Conservation (phyloP, 768 basidiomycete genomes). For the Leccinum sublutescens region DNA sequence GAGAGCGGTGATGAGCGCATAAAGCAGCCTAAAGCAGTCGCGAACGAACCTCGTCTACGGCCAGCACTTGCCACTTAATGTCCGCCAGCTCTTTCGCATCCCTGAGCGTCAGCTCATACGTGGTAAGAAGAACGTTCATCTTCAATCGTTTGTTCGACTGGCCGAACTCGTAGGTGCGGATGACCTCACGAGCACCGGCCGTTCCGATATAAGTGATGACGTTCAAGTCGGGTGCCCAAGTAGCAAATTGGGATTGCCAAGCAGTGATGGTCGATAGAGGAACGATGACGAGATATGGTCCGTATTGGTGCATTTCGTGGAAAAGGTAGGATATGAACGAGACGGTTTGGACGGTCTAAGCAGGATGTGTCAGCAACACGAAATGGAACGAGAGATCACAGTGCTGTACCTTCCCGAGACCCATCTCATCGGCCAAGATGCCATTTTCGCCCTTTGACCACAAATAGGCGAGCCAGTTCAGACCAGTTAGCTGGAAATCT, state of each 20-base stretch:
- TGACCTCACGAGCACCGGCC: conserved; percentile 82
- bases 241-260: conserved; percentile 92
- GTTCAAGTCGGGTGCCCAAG: conserved; percentile 96
- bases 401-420: conserved; percentile 80
- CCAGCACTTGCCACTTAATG: conserved; percentile 96
- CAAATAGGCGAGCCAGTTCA: conserved; percentile 98
- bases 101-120: conserved; percentile 92
- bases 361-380: conserved; percentile 10
- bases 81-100: conserved; percentile 85
- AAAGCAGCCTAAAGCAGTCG: neutral
- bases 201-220: conserved; percentile 97
- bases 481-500: conserved; percentile 96
- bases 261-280: conserved; percentile 97
- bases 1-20: conserved; percentile 14
- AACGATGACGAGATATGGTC: conserved; percentile 96
- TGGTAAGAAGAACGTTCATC: conserved; percentile 96
- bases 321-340: conserved; percentile 93
- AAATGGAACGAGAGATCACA: neutral
- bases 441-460: conserved; percentile 94
- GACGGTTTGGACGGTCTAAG: conserved; percentile 92
- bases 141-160: conserved; percentile 83
- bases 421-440: conserved; percentile 99
- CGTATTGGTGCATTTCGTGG: conserved; percentile 89
- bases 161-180: conserved; percentile 91
- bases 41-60: conserved; percentile 84